Evolutionary conservation across 2,329 filamentous ascomycete genomes (phyloP).

Genomic region (Cladobotryum mycophilum): DNA sequence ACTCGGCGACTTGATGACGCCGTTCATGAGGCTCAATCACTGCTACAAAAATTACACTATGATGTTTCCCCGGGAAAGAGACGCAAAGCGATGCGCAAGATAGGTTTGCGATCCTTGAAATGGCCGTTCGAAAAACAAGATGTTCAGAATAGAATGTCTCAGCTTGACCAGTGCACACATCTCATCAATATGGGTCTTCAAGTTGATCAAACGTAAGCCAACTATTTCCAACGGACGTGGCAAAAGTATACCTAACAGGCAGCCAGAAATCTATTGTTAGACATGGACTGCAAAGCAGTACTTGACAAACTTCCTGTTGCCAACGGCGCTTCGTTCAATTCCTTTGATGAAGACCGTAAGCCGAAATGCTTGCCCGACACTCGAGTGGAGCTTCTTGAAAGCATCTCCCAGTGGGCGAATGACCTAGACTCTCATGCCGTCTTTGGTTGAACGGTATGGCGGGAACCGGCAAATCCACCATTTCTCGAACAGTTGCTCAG

Average conservation of each 20-base stretch:
- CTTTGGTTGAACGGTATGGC: constrained; percentile 34
- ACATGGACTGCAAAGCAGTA: constrained; percentile 16
- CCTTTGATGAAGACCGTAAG: constrained; percentile 25
- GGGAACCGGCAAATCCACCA: constrained; percentile 35
- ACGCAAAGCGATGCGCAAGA: constrained; percentile 22
- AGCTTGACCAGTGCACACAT: constrained; percentile 22
- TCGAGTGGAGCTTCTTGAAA: constrained; percentile 22
- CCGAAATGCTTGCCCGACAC: constrained; percentile 25
- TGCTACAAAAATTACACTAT: background rate
- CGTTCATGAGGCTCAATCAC: background rate
- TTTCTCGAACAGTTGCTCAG: constrained; percentile 28
- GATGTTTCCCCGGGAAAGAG: constrained; percentile 4
- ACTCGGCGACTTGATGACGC: background rate
- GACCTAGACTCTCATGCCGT: constrained; percentile 18
- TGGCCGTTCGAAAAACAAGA: constrained; percentile 34
- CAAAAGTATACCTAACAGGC: background rate
- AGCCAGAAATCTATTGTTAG: constrained; percentile 12
- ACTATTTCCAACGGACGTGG: background rate
- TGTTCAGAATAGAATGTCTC: constrained; percentile 22
- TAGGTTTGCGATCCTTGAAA: constrained; percentile 18
- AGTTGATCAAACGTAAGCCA: constrained; percentile 28
- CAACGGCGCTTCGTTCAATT: constrained; percentile 24
- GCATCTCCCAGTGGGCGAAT: constrained; percentile 25
- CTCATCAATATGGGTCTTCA: constrained; percentile 25
- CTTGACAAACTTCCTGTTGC: constrained; percentile 15